A percentile compares a stretch with the other conserved stretches of the same genome.
These are phyloP conservation scores for Dothiorella sarmentorum DNA, from an alignment of 2,329 filamentous ascomycete species.

Conservation along the genomic window DNA sequence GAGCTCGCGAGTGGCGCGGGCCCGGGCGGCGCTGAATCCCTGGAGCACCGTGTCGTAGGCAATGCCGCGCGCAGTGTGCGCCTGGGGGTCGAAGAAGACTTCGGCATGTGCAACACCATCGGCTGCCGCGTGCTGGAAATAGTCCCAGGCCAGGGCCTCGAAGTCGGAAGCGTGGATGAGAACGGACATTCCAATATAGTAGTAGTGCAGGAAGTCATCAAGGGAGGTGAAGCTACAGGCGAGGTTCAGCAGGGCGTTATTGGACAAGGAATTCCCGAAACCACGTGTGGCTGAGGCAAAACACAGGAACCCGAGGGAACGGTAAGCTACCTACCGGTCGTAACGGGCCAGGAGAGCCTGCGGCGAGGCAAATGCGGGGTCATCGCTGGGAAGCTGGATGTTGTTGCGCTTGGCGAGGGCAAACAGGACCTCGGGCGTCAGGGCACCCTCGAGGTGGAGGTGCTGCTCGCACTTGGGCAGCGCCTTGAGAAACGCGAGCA, in stretches of 20 bases:
- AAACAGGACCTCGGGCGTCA: conserved; percentile 69
- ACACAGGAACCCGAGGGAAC: neutral
- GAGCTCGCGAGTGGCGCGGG: conserved; percentile 59
- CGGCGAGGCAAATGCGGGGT: conserved; percentile 61
- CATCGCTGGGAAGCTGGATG: conserved; percentile 54
- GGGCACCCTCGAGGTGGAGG: conserved; percentile 73
- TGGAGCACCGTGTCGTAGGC: conserved; percentile 60
- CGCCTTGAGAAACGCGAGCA: conserved; percentile 59
- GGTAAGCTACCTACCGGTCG: conserved; percentile 33
- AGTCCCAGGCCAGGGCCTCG: conserved; percentile 67
- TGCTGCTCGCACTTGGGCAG: conserved; percentile 82
- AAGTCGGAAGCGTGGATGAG: conserved; percentile 66
- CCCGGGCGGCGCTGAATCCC: conserved; percentile 60
- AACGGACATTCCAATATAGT: conserved; percentile 72
- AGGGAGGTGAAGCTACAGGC: conserved; percentile 58
- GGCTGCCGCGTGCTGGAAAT: conserved; percentile 61
- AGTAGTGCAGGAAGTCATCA: conserved; percentile 75
- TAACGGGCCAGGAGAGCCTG: conserved; percentile 62
- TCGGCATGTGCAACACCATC: conserved; percentile 71
- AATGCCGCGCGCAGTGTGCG: conserved; percentile 63
- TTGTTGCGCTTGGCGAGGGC: conserved; percentile 63
- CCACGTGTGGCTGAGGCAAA: neutral
- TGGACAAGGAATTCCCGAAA: neutral
- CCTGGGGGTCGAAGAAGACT: conserved; percentile 79
- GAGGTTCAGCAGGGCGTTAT: conserved; percentile 3